Percentiles rank a stretch among this genome's conserved stretches.
phyloP scores from a whole-genome alignment of 129 eudicot genomes.

The Flaveria sonorensis region DNA sequence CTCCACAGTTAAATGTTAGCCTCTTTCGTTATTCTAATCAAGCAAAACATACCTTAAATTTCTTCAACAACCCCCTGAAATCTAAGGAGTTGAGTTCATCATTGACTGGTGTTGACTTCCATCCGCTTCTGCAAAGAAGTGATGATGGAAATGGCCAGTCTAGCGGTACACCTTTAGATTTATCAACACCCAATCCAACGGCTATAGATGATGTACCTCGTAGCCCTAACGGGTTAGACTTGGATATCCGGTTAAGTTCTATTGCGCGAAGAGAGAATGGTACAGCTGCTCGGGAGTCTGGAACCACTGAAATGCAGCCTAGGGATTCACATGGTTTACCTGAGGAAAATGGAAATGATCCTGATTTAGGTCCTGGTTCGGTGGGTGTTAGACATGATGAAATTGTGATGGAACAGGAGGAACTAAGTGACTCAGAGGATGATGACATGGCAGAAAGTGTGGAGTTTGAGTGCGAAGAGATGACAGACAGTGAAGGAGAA shows the following conservation, averaged over 20 bases:
- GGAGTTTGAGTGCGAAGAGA: constrained; percentile 95
- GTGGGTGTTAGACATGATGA: constrained; percentile 41
- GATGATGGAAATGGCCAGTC: constrained; percentile 38
- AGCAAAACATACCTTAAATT: constrained; percentile 49
- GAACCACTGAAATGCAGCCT: constrained; percentile 26
- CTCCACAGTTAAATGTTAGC: constrained; percentile 59
- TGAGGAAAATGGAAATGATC: constrained; percentile 33
- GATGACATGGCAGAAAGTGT: constrained; percentile 81
- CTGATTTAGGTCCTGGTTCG: constrained; percentile 40
- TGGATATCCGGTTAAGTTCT: constrained; percentile 73
- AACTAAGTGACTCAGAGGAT: constrained; percentile 88
- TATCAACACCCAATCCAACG: constrained; percentile 29
- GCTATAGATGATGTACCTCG: constrained; percentile 38
- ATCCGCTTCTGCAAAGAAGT: constrained; percentile 81
- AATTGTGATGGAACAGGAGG: constrained; percentile 98
- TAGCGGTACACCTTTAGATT: constrained; percentile 20
- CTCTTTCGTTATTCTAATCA: constrained; percentile 58
- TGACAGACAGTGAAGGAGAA: constrained; percentile 90
- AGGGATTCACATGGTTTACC: constrained; percentile 9
- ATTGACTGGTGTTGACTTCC: constrained; percentile 61
- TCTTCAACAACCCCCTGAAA: constrained; percentile 46
- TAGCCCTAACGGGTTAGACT: constrained; percentile 64
- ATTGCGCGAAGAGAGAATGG: constrained; percentile 47
- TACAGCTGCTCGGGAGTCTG: constrained; percentile 26
- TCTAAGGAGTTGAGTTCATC: constrained; percentile 44